Evolutionary conservation across 148 eudicot genomes (phyloP).

Genomic region (Cornus controversa): DNA sequence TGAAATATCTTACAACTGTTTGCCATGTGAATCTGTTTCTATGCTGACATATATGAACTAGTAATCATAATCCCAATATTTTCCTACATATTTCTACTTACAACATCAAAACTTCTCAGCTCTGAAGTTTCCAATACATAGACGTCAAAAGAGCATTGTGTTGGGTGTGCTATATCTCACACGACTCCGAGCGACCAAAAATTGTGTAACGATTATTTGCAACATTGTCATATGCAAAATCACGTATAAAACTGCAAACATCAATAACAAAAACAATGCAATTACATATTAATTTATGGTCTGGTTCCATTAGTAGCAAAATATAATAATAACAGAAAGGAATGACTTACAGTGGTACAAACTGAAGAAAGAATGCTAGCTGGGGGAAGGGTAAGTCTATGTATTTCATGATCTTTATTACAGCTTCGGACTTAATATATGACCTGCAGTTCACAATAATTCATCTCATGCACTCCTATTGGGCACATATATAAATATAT

Average conservation of each 20-base stretch:
- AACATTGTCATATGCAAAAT: constrained; percentile 83
- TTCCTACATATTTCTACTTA: not conserved
- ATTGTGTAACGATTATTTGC: constrained; percentile 84
- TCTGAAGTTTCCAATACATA: not conserved
- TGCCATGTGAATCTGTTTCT: not conserved
- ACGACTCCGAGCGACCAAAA: constrained; percentile 90
- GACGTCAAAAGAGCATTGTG: not conserved
- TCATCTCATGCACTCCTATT: not conserved
- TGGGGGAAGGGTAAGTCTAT: constrained; percentile 89
- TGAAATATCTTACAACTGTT: too few relatives aligned
- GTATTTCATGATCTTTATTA: constrained; percentile 95
- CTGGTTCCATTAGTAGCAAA: not conserved
- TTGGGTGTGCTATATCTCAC: constrained; percentile 52
- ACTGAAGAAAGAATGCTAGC: constrained; percentile 73
- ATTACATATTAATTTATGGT: not conserved
- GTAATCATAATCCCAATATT: constrained; percentile 1
- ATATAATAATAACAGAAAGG: not conserved
- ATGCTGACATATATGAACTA: not conserved
- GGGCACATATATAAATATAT: not conserved
- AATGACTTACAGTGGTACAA: constrained; percentile 69
- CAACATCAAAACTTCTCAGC: not conserved
- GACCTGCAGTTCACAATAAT: constrained; percentile 45
- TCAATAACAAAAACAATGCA: constrained; percentile 2
- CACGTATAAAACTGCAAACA: constrained; percentile 75
- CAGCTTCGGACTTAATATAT: constrained; percentile 93